These are phyloP conservation scores for Phaeoacremonium minimum DNA, from an alignment of 2,329 filamentous ascomycete species.

Conservation along the genomic window DNA sequence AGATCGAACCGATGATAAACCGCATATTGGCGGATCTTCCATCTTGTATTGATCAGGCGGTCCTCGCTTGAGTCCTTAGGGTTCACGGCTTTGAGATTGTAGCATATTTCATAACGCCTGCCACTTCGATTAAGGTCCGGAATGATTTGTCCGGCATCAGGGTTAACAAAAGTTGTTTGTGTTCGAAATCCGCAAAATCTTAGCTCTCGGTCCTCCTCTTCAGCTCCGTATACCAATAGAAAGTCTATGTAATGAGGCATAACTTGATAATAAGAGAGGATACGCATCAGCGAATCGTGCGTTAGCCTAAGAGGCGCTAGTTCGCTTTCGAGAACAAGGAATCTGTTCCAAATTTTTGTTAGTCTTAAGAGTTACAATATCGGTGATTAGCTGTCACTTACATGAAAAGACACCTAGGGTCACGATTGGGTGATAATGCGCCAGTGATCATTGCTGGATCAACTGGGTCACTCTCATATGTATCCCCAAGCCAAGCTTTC, in stretches of 20 bases:
- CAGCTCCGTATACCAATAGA: slow-evolving; percentile 27
- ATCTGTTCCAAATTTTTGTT: neutral
- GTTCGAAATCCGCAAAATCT: slow-evolving; percentile 30
- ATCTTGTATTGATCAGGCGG: slow-evolving; percentile 1
- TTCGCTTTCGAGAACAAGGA: neutral
- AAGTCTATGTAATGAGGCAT: slow-evolving; percentile 34
- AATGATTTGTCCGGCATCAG: slow-evolving; percentile 8
- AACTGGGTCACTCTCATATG: neutral
- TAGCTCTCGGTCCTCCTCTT: slow-evolving; percentile 21
- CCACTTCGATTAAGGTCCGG: slow-evolving; percentile 24
- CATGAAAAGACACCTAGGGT: slow-evolving; percentile 1
- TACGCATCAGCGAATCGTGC: slow-evolving; percentile 10
- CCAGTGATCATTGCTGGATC: neutral
- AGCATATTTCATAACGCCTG: slow-evolving; percentile 20
- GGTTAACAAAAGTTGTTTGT: slow-evolving; percentile 17
- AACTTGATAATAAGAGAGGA: slow-evolving; percentile 28
- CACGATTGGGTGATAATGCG: neutral
- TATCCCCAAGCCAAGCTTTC: neutral
- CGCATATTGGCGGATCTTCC: slow-evolving; percentile 3
- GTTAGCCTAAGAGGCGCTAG: neutral
- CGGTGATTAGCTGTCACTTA: neutral
- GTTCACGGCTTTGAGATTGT: slow-evolving; percentile 3
- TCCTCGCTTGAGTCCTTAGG: neutral
- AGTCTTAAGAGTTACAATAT: neutral
- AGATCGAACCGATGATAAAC: slow-evolving; percentile 4